A percentile compares a stretch with the other conserved stretches of the same genome.
Evolutionary conservation across 1,139 yeast species (phyloP).

Genomic region (Hansenula lynferdii): DNA sequence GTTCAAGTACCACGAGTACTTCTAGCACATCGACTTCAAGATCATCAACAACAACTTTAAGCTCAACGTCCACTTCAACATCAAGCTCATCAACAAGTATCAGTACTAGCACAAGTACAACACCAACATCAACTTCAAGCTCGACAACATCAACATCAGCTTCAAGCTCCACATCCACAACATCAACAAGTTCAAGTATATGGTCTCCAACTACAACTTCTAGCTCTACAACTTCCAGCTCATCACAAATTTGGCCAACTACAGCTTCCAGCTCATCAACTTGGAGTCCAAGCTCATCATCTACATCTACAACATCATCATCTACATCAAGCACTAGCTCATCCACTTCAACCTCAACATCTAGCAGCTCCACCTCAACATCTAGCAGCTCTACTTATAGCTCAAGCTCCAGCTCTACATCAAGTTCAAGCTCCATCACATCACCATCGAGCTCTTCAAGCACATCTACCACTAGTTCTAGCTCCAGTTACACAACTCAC

Average conservation of each 20-base stretch:
- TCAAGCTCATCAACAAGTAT: constrained; percentile 3
- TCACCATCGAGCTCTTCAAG: neutral
- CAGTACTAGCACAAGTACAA: too few species aligned
- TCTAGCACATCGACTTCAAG: too few species aligned
- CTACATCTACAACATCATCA: constrained; percentile 3
- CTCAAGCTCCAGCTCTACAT: too few species aligned
- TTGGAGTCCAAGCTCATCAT: too few species aligned
- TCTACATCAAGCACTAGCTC: too few species aligned
- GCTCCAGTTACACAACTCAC: too few species aligned
- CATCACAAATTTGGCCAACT: too few species aligned
- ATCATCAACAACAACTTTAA: constrained; percentile 1
- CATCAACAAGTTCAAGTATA: constrained; percentile 12
- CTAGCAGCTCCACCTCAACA: too few species aligned
- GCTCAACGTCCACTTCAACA: constrained; percentile 3
- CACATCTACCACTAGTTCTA: neutral
- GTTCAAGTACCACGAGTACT: neutral
- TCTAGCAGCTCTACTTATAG: too few species aligned
- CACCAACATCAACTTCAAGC: constrained; percentile 1
- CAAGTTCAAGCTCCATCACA: constrained; percentile 1
- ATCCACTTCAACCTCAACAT: too few species aligned
- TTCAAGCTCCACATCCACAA: constrained; percentile 16
- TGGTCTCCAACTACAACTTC: constrained; percentile 15
- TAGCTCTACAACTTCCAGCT: too few species aligned
- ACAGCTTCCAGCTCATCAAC: constrained; percentile 2
- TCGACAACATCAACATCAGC: constrained; percentile 2